phyloP scores from a whole-genome alignment of 345 rosid species.

The Eutrema heterophyllum region DNA sequence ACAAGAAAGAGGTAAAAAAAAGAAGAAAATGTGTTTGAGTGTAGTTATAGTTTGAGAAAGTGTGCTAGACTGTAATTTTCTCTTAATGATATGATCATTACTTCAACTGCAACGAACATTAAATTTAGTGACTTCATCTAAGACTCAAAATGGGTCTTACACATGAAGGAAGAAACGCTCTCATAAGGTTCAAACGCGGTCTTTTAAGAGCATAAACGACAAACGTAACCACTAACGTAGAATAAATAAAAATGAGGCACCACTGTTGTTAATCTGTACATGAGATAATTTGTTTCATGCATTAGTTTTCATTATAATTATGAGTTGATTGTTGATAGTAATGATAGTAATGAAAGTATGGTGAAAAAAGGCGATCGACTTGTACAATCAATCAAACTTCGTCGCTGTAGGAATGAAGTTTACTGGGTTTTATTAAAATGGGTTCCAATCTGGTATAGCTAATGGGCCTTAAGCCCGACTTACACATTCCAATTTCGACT shows the following conservation, averaged over 20 bases:
- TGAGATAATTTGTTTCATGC: neutral
- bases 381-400: neutral
- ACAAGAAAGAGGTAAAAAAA: too few relatives aligned
- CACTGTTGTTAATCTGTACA: neutral
- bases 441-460: neutral
- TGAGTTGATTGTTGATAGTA: neutral
- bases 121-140: neutral
- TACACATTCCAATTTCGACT: neutral
- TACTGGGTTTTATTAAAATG: neutral
- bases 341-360: neutral
- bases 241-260: neutral
- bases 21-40: too few relatives aligned
- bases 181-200: neutral
- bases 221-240: neutral
- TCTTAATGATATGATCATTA: neutral
- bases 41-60: too few relatives aligned
- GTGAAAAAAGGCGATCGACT: neutral
- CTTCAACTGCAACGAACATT: neutral
- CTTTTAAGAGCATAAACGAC: neutral
- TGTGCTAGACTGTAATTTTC: too few relatives aligned
- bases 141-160: neutral
- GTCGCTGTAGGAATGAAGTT: neutral
- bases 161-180: neutral
- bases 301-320: neutral
- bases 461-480: conserved; percentile 2